A percentile compares a stretch with the other conserved stretches of the same genome.
These are phyloP conservation scores for Rhododendron molle DNA, from an alignment of 148 eudicot species.

Conservation along the genomic window DNA sequence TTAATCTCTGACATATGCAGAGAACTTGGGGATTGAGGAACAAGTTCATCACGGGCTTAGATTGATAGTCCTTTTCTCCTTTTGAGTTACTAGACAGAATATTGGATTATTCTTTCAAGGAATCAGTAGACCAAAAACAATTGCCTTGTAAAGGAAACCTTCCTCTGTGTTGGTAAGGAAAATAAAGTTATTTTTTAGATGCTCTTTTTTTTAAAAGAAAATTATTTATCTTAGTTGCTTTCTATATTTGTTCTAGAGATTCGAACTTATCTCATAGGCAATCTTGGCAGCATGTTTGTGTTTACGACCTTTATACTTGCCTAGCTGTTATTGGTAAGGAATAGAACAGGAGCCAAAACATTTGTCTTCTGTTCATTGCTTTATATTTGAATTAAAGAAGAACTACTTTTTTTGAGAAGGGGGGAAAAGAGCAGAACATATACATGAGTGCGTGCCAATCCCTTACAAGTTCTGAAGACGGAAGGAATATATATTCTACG, in stretches of 20 bases:
- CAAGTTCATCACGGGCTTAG: not conserved
- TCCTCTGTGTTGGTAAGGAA: not conserved
- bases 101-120: not conserved
- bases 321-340: not conserved
- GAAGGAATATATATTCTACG: not conserved
- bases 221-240: not conserved
- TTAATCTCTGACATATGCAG: not conserved
- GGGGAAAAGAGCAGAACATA: not conserved
- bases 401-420: not conserved
- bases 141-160: not conserved
- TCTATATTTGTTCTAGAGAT: not conserved
- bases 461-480: not conserved
- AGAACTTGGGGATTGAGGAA: not conserved
- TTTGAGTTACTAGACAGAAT: not conserved
- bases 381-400: not conserved
- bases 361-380: not conserved
- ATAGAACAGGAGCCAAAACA: not conserved
- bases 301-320: not conserved
- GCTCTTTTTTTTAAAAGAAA: not conserved
- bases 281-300: not conserved
- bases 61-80: not conserved
- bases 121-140: not conserved
- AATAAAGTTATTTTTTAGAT: not conserved
- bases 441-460: not conserved
- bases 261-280: not conserved